Base-by-base conservation (phyloP, 139 green algal genomes). In the Tetradesmus lagerheimii region DNA sequence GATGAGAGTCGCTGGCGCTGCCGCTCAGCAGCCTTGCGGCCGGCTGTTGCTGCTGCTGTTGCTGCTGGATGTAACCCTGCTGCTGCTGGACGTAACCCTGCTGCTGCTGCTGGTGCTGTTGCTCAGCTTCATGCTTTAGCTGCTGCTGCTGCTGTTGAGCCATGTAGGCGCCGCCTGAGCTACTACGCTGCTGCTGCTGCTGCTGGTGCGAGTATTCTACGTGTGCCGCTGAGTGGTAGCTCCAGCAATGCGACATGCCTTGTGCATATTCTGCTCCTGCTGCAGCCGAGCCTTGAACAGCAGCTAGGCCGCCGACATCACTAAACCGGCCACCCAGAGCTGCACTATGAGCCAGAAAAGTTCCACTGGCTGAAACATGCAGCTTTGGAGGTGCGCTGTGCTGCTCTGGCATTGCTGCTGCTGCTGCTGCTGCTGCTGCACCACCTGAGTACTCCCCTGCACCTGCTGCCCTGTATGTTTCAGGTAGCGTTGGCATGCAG, bases 371-470 rank as follows among this genome's bases (percentile, higher is more conserved):
- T 79, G 57, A 31, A 31, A 23, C 71, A 37, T 79, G 31, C 31
- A 79, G 31, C n/a, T 37, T 41, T 11, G n/a, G 71, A 11, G 71
- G 71, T 23, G 71, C 71, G n/a, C 71, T 79, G 31, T 79, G 71
- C 71, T 79, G 71, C 71, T 79, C 71, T 11, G 31, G 71, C 71
- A 79, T 37, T n/a, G n/a, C n/a, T n/a, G n/a, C 71, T 79, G 71
- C 66, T n/a, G 27, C 66, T 16, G n/a, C 66, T 23, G 25, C 27
- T 11, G 25, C 66, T 25, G 71, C 71, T 23, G 12, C 71, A 23
- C 11, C 71, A 41, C 31, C 31, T 29, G 29, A 20, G 6, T 16
- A 41, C n/a, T 20, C 71, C 23, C n/a, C 71, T 20, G 29, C 12
- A 23, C 31, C 71, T 38, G 31, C 71, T 25, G 71, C 71, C 57